Evolutionary conservation across 345 rosid species (phyloP).

Genomic region (Stellera chamaejasme): DNA sequence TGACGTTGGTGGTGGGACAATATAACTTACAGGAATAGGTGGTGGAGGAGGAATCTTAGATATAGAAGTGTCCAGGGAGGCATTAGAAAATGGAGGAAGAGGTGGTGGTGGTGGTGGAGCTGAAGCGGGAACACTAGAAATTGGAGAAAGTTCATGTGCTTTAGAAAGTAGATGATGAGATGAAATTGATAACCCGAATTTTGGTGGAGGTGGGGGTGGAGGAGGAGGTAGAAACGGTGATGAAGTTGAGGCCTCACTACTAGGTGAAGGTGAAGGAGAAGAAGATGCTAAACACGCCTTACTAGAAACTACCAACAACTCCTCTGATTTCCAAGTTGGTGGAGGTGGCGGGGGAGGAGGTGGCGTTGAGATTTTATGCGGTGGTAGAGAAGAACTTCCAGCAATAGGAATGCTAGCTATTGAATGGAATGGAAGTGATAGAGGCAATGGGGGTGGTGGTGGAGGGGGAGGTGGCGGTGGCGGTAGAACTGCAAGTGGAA

Average conservation of each 20-base stretch:
- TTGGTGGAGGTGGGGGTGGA: conserved; percentile 13
- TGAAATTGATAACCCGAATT: no score
- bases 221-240: conserved; percentile 15
- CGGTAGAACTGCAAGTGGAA: conserved; percentile 18
- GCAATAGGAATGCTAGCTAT: background rate
- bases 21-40: conserved; percentile 18
- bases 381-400: background rate
- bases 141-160: background rate
- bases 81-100: background rate
- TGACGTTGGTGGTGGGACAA: conserved; percentile 16
- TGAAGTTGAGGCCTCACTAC: conserved; percentile 7
- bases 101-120: conserved; percentile 9
- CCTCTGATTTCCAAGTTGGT: conserved; percentile 47
- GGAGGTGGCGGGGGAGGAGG: conserved; percentile 44
- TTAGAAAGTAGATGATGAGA: background rate
- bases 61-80: conserved; percentile 8
- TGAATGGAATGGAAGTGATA: conserved; percentile 26
- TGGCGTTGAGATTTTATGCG: conserved; percentile 4
- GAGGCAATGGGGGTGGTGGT: conserved; percentile 21
- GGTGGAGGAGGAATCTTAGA: conserved; percentile 6
- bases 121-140: conserved; percentile 5
- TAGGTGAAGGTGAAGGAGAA: conserved; percentile 8
- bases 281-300: background rate
- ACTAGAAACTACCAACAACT: conserved; percentile 18
- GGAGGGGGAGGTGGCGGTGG: conserved; percentile 18